These are phyloP conservation scores for Starmerella sirachaensis DNA, from an alignment of 805 yeast species.

Conservation along the genomic window DNA sequence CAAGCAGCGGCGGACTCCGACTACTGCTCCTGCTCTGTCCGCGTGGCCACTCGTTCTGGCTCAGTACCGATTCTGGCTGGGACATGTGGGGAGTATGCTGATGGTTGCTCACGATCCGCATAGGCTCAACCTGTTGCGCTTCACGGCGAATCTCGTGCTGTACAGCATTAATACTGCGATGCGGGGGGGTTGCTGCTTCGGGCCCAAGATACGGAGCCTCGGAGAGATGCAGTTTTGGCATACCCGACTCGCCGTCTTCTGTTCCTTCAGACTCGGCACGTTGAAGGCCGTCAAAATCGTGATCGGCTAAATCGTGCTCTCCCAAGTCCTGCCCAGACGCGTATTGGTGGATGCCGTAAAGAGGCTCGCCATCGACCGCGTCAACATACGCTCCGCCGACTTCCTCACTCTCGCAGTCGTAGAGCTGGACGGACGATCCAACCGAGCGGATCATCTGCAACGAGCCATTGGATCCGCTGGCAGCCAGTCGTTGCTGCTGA, in stretches of 20 bases:
- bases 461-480: no score
- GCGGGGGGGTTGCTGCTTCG: no score
- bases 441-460: conserved; percentile 3
- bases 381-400: no score
- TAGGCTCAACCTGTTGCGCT: conserved; percentile 11
- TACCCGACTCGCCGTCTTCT: no score
- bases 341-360: not conserved
- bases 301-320: not conserved
- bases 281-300: not conserved
- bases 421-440: not conserved
- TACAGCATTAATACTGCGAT: no score
- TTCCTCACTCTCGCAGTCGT: conserved; percentile 3
- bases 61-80: not conserved
- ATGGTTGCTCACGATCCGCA: not conserved
- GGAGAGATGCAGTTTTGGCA: no score
- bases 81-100: no score
- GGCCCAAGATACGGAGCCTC: conserved; percentile 3
- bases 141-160: conserved; percentile 13
- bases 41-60: not conserved
- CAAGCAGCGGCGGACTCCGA: conserved; percentile 11
- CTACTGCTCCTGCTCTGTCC: not conserved
- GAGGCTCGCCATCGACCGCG: not conserved
- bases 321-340: not conserved
- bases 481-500: conserved; percentile 1
- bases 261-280: conserved; percentile 1